phyloP scores from a whole-genome alignment of 306 rosid species.

The Amphicarpaea edgeworthii region DNA sequence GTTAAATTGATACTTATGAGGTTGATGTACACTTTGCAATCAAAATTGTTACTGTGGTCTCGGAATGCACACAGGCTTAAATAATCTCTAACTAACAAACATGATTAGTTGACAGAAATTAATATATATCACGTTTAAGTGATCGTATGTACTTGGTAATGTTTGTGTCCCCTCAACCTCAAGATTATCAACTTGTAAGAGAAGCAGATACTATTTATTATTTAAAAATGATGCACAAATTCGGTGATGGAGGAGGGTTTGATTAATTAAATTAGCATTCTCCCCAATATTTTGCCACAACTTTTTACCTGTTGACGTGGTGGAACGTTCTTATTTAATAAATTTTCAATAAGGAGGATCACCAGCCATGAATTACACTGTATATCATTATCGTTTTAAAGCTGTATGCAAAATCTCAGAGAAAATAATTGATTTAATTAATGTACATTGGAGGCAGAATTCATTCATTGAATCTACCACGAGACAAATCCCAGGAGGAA shows the following conservation, averaged over 20 bases:
- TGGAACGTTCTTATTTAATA: background rate
- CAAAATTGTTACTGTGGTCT: background rate
- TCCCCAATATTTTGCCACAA: background rate
- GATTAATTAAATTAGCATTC: background rate
- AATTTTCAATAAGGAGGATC: constrained; percentile 1
- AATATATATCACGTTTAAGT: no score
- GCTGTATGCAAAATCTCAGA: background rate
- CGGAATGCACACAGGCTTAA: background rate
- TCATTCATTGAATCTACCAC: background rate
- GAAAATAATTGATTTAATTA: background rate
- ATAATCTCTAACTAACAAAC: background rate
- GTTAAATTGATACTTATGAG: background rate
- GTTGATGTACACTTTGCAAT: background rate
- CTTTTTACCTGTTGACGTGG: background rate
- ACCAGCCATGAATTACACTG: constrained; percentile 16
- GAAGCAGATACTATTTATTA: background rate
- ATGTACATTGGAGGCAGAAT: background rate
- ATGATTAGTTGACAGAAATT: constrained; percentile 6
- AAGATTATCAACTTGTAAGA: background rate
- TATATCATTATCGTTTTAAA: background rate
- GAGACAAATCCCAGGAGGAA: background rate
- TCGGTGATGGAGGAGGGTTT: background rate
- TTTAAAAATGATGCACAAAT: background rate
- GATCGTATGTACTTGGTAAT: background rate
- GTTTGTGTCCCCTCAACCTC: constrained; percentile 13